These are phyloP conservation scores for Colletotrichum tanaceti DNA, from an alignment of 2,329 filamentous ascomycete species.

Conservation along the genomic window DNA sequence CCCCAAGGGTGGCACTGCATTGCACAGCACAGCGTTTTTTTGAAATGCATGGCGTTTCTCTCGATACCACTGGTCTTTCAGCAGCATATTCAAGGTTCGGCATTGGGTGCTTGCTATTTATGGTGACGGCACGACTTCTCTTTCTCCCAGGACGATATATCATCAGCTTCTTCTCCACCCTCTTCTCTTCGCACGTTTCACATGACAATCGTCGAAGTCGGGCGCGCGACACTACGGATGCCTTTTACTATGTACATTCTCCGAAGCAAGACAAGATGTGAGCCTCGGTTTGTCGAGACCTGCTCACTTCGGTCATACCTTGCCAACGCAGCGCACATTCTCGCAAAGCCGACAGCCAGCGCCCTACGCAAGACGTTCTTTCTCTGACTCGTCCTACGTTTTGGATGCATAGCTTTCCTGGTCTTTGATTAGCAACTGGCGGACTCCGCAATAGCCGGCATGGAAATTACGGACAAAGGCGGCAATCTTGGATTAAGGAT, in stretches of 20 bases:
- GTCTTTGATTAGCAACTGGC: slow-evolving; percentile 12
- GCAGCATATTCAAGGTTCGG: slow-evolving; percentile 39
- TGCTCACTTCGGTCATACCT: neutral
- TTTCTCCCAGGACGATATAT: slow-evolving; percentile 26
- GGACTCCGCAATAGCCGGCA: neutral
- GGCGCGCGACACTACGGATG: neutral
- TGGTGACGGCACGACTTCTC: slow-evolving; percentile 31
- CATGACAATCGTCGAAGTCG: neutral
- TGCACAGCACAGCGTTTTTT: slow-evolving; percentile 55
- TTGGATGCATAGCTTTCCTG: neutral
- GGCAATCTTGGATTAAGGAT: slow-evolving; percentile 9
- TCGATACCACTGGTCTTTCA: slow-evolving; percentile 56
- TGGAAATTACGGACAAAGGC: slow-evolving; percentile 1
- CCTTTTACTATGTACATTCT: neutral
- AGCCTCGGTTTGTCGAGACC: neutral
- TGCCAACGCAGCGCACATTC: neutral
- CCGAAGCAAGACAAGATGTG: neutral
- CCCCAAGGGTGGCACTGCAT: slow-evolving; percentile 51
- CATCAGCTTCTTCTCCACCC: slow-evolving; percentile 9
- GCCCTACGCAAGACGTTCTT: neutral
- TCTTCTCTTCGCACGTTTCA: neutral
- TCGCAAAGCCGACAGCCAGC: neutral
- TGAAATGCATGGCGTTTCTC: slow-evolving; percentile 55
- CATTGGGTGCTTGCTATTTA: slow-evolving; percentile 39
- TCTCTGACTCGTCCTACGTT: neutral